phyloP scores from a whole-genome alignment of 139 green algal genomes.

The Chlamydomonas eustigma region DNA sequence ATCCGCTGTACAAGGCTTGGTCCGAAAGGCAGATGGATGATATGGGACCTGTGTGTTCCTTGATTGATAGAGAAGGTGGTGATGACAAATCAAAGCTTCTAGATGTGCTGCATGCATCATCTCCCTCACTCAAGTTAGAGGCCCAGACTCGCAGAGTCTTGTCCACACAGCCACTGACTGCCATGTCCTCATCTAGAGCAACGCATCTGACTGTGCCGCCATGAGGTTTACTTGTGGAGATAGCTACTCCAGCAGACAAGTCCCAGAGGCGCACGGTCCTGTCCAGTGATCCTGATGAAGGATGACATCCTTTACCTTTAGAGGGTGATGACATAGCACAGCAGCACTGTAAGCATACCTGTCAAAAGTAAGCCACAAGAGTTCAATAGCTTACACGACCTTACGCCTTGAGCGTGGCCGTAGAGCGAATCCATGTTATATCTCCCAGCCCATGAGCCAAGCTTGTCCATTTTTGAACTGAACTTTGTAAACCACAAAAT shows the following conservation, averaged over 20 bases:
- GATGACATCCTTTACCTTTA: too few relatives aligned
- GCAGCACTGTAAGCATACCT: conserved; percentile 46
- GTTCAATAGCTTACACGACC: conserved; percentile 44
- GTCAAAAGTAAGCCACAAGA: conserved; percentile 46
- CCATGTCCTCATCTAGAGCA: conserved; percentile 36
- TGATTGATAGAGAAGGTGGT: conserved; percentile 22
- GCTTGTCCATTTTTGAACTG: conserved; percentile 37
- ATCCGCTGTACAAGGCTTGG: conserved; percentile 24
- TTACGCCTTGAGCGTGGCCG: conserved; percentile 45
- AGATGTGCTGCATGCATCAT: neutral
- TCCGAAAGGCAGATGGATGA: conserved; percentile 42
- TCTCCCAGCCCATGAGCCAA: conserved; percentile 34
- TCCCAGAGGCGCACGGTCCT: conserved; percentile 64
- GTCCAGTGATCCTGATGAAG: conserved; percentile 54
- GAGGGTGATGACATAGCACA: too few relatives aligned
- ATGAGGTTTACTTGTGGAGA: conserved; percentile 42
- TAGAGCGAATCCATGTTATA: conserved; percentile 45
- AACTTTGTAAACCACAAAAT: conserved; percentile 22
- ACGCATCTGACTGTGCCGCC: conserved; percentile 59
- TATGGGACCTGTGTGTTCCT: conserved; percentile 60
- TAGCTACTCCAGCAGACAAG: conserved; percentile 45
- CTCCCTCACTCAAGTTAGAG: neutral
- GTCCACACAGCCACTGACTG: conserved; percentile 46
- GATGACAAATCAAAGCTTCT: conserved; percentile 48
- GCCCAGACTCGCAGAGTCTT: conserved; percentile 41